phyloP scores from a whole-genome alignment of 768 basidiomycete genomes.

The Kwoniella bestiolae region DNA sequence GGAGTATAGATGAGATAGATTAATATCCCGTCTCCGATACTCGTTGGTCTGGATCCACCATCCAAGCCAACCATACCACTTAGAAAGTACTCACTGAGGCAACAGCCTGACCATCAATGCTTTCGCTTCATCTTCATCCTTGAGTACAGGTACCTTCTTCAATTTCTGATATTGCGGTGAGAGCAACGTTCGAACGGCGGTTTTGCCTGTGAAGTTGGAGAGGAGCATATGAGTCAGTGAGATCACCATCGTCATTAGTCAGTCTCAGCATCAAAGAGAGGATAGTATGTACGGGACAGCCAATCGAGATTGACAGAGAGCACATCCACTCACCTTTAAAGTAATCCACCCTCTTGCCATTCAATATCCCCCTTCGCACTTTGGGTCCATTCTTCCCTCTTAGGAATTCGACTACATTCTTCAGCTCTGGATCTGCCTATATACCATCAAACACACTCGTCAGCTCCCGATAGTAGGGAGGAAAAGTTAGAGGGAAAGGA shows the following conservation, averaged over 20 bases:
- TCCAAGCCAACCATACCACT: background rate
- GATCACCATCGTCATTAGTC: background rate
- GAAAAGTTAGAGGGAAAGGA: background rate
- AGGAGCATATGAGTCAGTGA: background rate
- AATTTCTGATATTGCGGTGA: conserved; percentile 89
- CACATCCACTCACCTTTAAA: conserved; percentile 79
- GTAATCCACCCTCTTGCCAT: conserved; percentile 94
- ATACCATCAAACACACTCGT: background rate
- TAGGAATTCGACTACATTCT: conserved; percentile 82
- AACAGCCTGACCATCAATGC: conserved; percentile 71
- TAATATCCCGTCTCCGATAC: too few relatives aligned
- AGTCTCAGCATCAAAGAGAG: too few relatives aligned
- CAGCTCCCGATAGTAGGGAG: background rate
- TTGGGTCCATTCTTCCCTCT: conserved; percentile 87
- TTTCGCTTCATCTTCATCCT: conserved; percentile 75
- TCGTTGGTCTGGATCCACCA: too few relatives aligned
- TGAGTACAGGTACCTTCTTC: conserved; percentile 69
- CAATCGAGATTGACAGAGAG: too few relatives aligned
- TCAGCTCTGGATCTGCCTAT: conserved; percentile 73
- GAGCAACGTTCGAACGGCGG: conserved; percentile 86
- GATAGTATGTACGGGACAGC: too few relatives aligned
- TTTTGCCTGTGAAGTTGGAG: conserved; percentile 68
- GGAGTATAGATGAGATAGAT: too few relatives aligned
- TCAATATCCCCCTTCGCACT: conserved; percentile 82
- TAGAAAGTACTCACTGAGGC: conserved; percentile 61